Evolutionary conservation across 495 filamentous ascomycete genomes (phyloP), one percentile per base, ranked within the genome.

Genomic region (Aspergillus affinis): DNA sequence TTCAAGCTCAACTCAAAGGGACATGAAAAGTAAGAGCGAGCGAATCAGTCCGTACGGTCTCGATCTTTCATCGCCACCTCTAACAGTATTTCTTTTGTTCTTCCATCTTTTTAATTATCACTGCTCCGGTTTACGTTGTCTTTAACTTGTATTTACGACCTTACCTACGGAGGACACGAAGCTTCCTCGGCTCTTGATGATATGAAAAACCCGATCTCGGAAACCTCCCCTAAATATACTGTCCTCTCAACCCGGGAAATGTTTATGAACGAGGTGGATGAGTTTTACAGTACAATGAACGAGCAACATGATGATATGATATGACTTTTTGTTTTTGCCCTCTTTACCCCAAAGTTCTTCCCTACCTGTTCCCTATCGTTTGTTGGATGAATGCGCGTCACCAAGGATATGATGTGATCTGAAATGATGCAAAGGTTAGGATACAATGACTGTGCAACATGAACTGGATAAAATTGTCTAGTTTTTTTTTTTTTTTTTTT

Each of bases 141-240:
- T 19, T 20, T 49, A n/a, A 26, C 19, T 49, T 32, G 30, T 56
- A 58, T 45, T 58, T 58, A 27, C 19, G 48, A 32, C n/a, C 21
- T 45, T 6, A 10, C 6, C 41, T 17, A 19, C 18, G 26, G 26
- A 41, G 36, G 20, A 51, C 36, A 51, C 26, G 13, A 58, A 26
- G 23, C 23, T 17, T 57, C 36, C 36, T 48, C 26, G 44, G n/a
- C 23, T 18, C 46, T 30, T 30, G 55, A 48, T 17, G 32, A 50
- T 64, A 58, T 51, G 51, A 54, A 41, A 49, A 55, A 50, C 26
- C 46, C 27, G 45, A 9, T 61, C 32, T 45, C 58, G 48, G 55
- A 59, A 56, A 48, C 46, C 36, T 59, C 29, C 47, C 19, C 45
- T 65, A 65, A 65, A 55, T 65, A 65, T 65, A 65, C 59, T 51